phyloP scores from a whole-genome alignment of 176 grass and related monocot genomes.

The Puya raimondii region DNA sequence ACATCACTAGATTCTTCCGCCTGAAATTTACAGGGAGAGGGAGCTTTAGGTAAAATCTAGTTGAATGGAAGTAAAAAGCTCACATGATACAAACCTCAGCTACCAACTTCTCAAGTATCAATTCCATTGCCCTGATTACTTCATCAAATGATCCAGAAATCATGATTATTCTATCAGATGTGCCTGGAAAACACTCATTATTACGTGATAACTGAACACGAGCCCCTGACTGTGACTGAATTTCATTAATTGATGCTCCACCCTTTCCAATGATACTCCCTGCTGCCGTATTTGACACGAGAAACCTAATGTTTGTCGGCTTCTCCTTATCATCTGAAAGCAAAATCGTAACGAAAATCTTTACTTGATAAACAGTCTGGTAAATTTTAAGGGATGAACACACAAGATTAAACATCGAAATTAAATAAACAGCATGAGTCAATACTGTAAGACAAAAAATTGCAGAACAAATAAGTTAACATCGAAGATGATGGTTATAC shows the following conservation, averaged over 20 bases:
- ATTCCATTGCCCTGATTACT: slow-evolving; percentile 84
- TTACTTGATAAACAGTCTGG: neutral
- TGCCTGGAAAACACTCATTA: slow-evolving; percentile 92
- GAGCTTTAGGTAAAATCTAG: neutral
- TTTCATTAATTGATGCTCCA: slow-evolving; percentile 91
- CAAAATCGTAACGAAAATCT: neutral
- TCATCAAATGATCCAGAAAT: slow-evolving; percentile 79
- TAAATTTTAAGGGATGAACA: neutral
- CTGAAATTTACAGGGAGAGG: slow-evolving; percentile 25
- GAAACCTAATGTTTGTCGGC: slow-evolving; percentile 72
- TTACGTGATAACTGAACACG: slow-evolving; percentile 90
- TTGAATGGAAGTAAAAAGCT: neutral
- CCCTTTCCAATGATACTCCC: slow-evolving; percentile 97
- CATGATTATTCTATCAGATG: slow-evolving; percentile 93
- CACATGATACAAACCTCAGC: slow-evolving; percentile 43
- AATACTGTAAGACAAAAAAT: neutral
- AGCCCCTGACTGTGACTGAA: slow-evolving; percentile 83
- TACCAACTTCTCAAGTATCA: slow-evolving; percentile 87
- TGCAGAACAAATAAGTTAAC: neutral
- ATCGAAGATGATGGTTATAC: too few relatives aligned
- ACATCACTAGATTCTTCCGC: slow-evolving; percentile 73
- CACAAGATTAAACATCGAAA: neutral
- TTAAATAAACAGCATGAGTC: neutral
- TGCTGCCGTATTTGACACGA: slow-evolving; percentile 88
- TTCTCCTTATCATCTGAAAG: slow-evolving; percentile 73